A percentile compares a stretch with the other conserved stretches of the same genome.
Conservation (phyloP, 139 green algal species). For the Monoraphidium neglectum region DNA sequence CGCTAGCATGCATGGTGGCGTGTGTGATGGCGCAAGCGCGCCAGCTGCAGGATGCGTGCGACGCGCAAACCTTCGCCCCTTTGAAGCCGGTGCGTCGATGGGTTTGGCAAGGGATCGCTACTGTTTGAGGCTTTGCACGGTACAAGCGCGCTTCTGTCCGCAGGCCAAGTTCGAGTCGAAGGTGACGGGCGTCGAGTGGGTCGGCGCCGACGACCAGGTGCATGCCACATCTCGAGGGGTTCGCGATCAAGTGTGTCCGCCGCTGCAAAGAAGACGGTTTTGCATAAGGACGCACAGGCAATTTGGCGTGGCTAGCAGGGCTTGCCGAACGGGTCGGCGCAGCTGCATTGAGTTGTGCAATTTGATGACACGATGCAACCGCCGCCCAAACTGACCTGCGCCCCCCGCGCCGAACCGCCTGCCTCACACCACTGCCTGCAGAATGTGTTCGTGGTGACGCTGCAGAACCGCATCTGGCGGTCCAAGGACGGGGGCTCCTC, state of each 20-base stretch:
- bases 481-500: constrained; percentile 43
- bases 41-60: background rate
- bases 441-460: constrained; percentile 51
- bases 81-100: background rate
- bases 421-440: constrained; percentile 6
- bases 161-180: constrained; percentile 24
- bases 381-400: background rate
- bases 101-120: background rate
- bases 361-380: background rate
- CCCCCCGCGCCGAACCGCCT: background rate
- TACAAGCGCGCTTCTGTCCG: background rate
- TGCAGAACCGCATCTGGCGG: constrained; percentile 39
- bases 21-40: background rate
- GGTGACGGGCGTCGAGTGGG: constrained; percentile 23
- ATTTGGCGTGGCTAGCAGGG: too few species aligned
- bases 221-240: background rate
- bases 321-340: too few species aligned
- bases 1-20: background rate
- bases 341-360: background rate
- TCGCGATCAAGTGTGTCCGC: background rate
- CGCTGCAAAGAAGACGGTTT: background rate
- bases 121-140: too few species aligned
- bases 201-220: constrained; percentile 31
- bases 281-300: background rate
- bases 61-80: background rate